Conservation (phyloP, 495 filamentous ascomycete species). For the Apiosordaria backusii region DNA sequence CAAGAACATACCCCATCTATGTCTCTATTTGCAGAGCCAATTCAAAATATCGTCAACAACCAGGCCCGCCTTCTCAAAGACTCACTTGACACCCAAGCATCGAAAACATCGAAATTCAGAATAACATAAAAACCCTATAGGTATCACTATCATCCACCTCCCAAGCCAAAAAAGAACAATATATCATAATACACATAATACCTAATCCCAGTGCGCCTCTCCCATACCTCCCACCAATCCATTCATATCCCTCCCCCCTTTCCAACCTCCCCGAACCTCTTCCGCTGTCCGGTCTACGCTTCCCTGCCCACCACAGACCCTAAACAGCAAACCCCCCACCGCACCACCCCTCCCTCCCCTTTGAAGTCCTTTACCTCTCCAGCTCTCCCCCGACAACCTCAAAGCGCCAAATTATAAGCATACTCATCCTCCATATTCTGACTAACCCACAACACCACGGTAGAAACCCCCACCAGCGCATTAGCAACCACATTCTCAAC, state of each 20-base stretch:
- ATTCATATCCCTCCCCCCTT: neutral
- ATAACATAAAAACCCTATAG: neutral
- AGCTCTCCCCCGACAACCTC: slow-evolving; percentile 28
- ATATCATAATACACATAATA: neutral
- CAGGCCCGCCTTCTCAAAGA: too few relatives aligned
- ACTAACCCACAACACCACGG: slow-evolving; percentile 88
- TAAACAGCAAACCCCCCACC: neutral
- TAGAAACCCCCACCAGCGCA: slow-evolving; percentile 80
- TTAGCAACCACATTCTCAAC: slow-evolving; percentile 91
- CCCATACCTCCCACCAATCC: neutral
- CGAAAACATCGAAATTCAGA: neutral
- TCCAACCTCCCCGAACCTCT: neutral
- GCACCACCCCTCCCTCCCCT: neutral
- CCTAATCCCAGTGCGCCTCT: neutral
- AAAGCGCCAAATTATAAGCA: slow-evolving; percentile 90
- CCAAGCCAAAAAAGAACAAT: neutral
- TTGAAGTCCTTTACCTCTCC: neutral
- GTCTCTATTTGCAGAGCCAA: too few relatives aligned
- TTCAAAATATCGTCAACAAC: too few relatives aligned
- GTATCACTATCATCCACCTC: neutral
- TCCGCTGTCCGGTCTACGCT: too few relatives aligned
- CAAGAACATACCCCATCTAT: too few relatives aligned
- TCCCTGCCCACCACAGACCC: neutral
- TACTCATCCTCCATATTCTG: slow-evolving; percentile 99
- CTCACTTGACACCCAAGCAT: too few relatives aligned